Evolutionary conservation across 208 protist species (phyloP).

Genomic region (Balamuthia mandrillaris): DNA sequence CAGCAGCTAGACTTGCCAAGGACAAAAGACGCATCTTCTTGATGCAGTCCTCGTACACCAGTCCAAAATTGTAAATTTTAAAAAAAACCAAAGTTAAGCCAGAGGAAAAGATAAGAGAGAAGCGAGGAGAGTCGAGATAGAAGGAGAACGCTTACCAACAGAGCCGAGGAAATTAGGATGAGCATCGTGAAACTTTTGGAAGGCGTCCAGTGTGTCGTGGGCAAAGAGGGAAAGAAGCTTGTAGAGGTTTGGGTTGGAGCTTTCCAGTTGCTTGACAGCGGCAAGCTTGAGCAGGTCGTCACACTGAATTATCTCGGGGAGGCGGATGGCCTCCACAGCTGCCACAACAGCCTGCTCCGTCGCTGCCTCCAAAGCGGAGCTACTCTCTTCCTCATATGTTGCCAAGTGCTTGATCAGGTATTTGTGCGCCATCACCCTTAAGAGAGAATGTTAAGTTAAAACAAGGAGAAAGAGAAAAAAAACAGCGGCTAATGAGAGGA

Average conservation of each 20-base stretch:
- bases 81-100: too few relatives aligned
- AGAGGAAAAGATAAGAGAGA: too few relatives aligned
- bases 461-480: neutral
- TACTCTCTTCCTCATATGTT: neutral
- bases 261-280: neutral
- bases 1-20: neutral
- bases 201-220: neutral
- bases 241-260: neutral
- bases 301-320: neutral
- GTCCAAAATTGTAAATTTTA: neutral
- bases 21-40: slow-evolving; percentile 4
- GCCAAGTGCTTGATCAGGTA: neutral
- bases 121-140: too few relatives aligned
- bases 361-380: neutral
- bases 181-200: neutral
- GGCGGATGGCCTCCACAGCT: slow-evolving; percentile 16
- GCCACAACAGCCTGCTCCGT: neutral
- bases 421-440: neutral
- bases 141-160: neutral
- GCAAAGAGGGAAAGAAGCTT: slow-evolving; percentile 16
- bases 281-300: neutral
- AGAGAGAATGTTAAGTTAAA: neutral
- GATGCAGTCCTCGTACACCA: slow-evolving; percentile 8
- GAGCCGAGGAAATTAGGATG: neutral
- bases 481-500: neutral